Evolutionary conservation across 805 yeast genomes (phyloP).

Genomic region (Lachancea meyersii): DNA sequence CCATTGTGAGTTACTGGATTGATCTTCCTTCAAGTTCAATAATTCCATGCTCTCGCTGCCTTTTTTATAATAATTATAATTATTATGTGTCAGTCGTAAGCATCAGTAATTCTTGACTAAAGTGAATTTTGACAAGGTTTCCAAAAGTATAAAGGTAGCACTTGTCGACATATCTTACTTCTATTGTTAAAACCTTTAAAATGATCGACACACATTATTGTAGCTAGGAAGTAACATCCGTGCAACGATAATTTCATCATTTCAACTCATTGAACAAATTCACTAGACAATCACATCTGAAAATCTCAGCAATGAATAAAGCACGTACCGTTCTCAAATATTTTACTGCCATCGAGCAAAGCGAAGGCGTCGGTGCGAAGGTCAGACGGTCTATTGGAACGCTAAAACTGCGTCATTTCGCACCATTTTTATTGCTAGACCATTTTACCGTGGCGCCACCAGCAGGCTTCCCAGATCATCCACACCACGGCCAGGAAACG

Average conservation of each 20-base stretch:
- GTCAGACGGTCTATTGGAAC: constrained; percentile 80
- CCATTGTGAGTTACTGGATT: no score
- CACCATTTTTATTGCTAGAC: constrained; percentile 78
- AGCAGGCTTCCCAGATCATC: constrained; percentile 79
- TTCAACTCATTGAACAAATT: no score
- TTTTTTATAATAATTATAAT: background rate
- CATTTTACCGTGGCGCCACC: constrained; percentile 62
- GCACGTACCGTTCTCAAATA: constrained; percentile 45
- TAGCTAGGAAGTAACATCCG: no score
- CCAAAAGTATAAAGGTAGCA: background rate
- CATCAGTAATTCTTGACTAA: constrained; percentile 1
- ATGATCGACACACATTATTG: no score
- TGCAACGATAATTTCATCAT: no score
- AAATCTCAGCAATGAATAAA: constrained; percentile 10
- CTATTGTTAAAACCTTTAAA: no score
- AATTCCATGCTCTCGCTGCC: background rate
- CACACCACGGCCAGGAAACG: constrained; percentile 81
- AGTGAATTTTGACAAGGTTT: background rate
- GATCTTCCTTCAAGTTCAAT: no score
- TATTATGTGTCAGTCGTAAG: background rate
- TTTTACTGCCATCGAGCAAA: constrained; percentile 57
- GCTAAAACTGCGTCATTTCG: constrained; percentile 58
- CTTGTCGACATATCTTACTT: background rate
- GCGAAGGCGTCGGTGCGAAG: constrained; percentile 84
- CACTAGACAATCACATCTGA: background rate